Evolutionary conservation across 345 rosid genomes (phyloP).

Genomic region (Eutrema yunnanense): DNA sequence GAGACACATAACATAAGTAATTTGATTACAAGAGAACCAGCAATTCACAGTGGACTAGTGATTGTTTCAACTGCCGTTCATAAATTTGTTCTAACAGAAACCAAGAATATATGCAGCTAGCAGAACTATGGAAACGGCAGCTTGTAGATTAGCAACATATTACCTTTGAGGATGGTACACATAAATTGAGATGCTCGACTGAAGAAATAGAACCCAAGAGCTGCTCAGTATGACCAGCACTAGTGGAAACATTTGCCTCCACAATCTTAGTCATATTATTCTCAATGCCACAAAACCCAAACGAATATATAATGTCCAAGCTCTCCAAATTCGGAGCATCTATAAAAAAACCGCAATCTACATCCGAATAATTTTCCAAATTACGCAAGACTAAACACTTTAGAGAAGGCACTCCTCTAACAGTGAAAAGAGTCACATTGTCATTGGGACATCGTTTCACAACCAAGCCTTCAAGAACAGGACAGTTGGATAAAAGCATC

Average conservation of each 20-base stretch:
- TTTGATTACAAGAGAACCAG: too few species aligned
- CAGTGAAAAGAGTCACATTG: not conserved
- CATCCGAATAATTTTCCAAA: too few species aligned
- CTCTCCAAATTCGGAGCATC: slow-evolving; percentile 7
- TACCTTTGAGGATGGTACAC: not conserved
- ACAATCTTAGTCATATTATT: not conserved
- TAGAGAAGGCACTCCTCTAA: not conserved
- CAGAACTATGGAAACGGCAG: too few species aligned
- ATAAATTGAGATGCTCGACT: not conserved
- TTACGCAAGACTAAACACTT: not conserved
- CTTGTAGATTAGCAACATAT: too few species aligned
- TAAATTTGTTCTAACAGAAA: too few species aligned
- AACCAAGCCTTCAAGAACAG: slow-evolving; percentile 8
- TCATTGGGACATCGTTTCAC: not conserved
- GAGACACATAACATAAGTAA: too few species aligned
- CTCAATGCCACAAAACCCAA: not conserved
- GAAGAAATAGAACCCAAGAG: not conserved
- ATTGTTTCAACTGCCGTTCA: too few species aligned
- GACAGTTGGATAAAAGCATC: slow-evolving; percentile 7
- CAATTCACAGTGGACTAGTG: too few species aligned
- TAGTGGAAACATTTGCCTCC: not conserved
- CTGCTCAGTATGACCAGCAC: too few species aligned
- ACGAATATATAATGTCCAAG: not conserved
- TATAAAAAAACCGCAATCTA: not conserved
- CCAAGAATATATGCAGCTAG: too few species aligned